Evolutionary conservation across 2,329 filamentous ascomycete species (phyloP), one percentile per base, ranked within the genome.

Genomic region (Xylariaceae sp.): DNA sequence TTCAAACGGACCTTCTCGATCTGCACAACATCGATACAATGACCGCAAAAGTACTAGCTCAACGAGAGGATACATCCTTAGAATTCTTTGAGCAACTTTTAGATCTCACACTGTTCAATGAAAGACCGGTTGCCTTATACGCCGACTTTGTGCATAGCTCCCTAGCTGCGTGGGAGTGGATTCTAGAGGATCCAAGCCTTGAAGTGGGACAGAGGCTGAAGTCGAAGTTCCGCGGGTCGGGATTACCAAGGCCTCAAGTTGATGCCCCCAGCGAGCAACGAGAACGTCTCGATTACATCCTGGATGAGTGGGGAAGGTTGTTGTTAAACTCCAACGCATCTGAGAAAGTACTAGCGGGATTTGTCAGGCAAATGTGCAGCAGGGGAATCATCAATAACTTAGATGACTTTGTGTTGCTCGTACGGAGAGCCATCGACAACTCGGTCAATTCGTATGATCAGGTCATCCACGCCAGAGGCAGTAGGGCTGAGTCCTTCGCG

Each of bases 251-350:
- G 36, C 68, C 72, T 7, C 58, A 68, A 57, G 68, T 79, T 19
- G 81, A 86, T 53, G 79, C 83, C 47, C 72, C 76, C 15, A 70
- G 74, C 37, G 77, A 81, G 30, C 85, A 85, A 61, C 83, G 85
- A 58, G 89, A 95, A 57, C 90, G 96, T 69, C 84, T 95, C 72
- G 90, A 95, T 63, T 97, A 99, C 67, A 80, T 96, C 18, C 96
- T 99, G 65, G 91, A 92, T 41, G 94, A 99, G 73, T 99, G 94
- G 94, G 82, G 92, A 26, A 85, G 87, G 55, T 80, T 96, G 7
- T 87, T 80, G 73, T 87, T 87, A 70, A 89, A 90, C 63, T 80
- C 84, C n/a, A 84, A 86, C 61, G 83, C 86, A 3, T 85, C 86
- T 3, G 87, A 90, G 57, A 88, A 87, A 65, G 81, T 86, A 0